These are phyloP conservation scores for Penstemon barbatus DNA, from an alignment of 257 asterid genomes.

Conservation along the genomic window DNA sequence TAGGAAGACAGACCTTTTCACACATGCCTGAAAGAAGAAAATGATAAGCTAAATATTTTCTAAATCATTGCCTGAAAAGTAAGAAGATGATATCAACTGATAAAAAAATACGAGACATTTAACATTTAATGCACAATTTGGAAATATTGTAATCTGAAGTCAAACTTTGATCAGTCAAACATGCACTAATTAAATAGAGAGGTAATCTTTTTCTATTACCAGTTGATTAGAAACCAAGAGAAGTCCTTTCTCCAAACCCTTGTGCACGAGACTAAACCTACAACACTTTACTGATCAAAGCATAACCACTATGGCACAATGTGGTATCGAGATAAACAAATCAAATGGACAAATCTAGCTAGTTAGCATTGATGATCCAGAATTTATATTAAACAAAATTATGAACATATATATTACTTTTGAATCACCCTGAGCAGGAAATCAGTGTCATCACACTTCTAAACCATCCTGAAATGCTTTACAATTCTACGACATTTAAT, in stretches of 20 bases:
- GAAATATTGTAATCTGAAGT: no score
- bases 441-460: background rate
- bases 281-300: background rate
- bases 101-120: no score
- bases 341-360: background rate
- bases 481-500: slow-evolving; percentile 4
- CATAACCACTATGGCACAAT: background rate
- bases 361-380: background rate
- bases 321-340: background rate
- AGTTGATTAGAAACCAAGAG: background rate
- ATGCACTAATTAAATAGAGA: background rate
- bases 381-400: slow-evolving; percentile 11
- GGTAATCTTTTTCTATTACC: background rate
- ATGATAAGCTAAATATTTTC: no score
- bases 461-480: slow-evolving; percentile 14
- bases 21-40: no score
- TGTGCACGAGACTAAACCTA: background rate
- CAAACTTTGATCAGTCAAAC: background rate
- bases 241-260: background rate
- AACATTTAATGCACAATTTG: background rate
- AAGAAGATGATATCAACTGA: no score
- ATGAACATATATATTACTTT: background rate
- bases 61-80: no score
- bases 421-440: background rate
- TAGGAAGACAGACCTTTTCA: no score